Evolutionary conservation across 2,329 filamentous ascomycete species (phyloP).

Genomic region (Hawksworthiomyces lignivorus): DNA sequence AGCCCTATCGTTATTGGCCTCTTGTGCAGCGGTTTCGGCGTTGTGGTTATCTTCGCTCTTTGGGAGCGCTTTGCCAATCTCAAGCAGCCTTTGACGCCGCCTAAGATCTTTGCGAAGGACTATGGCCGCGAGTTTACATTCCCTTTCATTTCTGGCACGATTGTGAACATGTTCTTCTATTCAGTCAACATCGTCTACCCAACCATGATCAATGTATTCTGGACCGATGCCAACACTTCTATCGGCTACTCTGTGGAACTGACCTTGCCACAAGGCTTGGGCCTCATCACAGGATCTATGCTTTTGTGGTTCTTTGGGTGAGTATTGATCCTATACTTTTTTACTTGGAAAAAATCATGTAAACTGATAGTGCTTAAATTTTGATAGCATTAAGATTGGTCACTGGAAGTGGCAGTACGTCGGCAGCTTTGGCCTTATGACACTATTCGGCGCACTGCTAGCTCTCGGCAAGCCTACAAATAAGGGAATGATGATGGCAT

Average conservation of each 20-base stretch:
- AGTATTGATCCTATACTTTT: too few relatives aligned
- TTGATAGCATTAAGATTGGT: slow-evolving; percentile 25
- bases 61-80: slow-evolving; percentile 29
- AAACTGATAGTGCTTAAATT: too few relatives aligned
- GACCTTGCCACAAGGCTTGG: slow-evolving; percentile 35
- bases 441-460: slow-evolving; percentile 34
- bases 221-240: slow-evolving; percentile 2
- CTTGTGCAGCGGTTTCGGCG: slow-evolving; percentile 25
- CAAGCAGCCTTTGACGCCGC: slow-evolving; percentile 32
- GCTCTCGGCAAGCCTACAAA: slow-evolving; percentile 33
- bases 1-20: slow-evolving; percentile 27
- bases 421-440: slow-evolving; percentile 34
- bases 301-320: slow-evolving; percentile 31
- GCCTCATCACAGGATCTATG: slow-evolving; percentile 32
- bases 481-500: slow-evolving; percentile 37
- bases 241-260: slow-evolving; percentile 15
- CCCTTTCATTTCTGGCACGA: slow-evolving; percentile 4
- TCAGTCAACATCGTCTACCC: slow-evolving; percentile 26
- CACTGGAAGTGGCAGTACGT: slow-evolving; percentile 39
- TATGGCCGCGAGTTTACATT: slow-evolving; percentile 25
- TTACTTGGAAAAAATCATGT: too few relatives aligned
- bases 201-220: slow-evolving; percentile 25
- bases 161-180: slow-evolving; percentile 11
- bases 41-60: slow-evolving; percentile 27
- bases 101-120: slow-evolving; percentile 34